Conservation (phyloP, 2,329 filamentous ascomycete species). For the Aspergillus puulaauensis region DNA sequence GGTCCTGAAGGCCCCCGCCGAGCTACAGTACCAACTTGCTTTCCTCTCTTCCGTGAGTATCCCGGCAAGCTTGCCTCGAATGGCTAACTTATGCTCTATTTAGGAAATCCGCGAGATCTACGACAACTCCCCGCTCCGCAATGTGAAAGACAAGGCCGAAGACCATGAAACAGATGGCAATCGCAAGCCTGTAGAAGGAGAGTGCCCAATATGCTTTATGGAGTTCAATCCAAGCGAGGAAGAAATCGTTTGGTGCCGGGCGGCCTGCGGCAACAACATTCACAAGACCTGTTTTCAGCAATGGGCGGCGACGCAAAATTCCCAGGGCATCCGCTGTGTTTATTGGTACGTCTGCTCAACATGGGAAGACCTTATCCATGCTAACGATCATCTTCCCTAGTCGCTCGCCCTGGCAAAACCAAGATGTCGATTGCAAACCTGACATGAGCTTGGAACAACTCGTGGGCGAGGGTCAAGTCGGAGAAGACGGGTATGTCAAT, state of each 20-base stretch:
- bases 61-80: not conserved
- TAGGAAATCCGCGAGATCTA: constrained; percentile 59
- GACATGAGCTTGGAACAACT: constrained; percentile 31
- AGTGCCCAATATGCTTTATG: constrained; percentile 64
- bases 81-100: not conserved
- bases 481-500: constrained; percentile 46
- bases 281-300: constrained; percentile 57
- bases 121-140: constrained; percentile 51
- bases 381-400: constrained; percentile 21
- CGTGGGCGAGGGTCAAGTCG: constrained; percentile 26
- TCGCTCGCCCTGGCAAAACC: constrained; percentile 42
- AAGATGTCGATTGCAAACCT: constrained; percentile 20
- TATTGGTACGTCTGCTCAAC: constrained; percentile 41
- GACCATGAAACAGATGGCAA: constrained; percentile 42
- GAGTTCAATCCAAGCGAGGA: constrained; percentile 50
- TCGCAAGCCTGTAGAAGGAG: constrained; percentile 60
- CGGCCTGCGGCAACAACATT: constrained; percentile 63
- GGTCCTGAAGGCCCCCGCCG: constrained; percentile 55
- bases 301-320: constrained; percentile 46
- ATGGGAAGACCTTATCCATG: not conserved
- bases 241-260: constrained; percentile 58
- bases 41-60: constrained; percentile 51
- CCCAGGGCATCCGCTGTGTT: constrained; percentile 41
- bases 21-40: constrained; percentile 61
- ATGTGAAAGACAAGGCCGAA: constrained; percentile 36